Evolutionary conservation across 208 protist species (phyloP).

Genomic region (Acanthamoeba sp.): DNA sequence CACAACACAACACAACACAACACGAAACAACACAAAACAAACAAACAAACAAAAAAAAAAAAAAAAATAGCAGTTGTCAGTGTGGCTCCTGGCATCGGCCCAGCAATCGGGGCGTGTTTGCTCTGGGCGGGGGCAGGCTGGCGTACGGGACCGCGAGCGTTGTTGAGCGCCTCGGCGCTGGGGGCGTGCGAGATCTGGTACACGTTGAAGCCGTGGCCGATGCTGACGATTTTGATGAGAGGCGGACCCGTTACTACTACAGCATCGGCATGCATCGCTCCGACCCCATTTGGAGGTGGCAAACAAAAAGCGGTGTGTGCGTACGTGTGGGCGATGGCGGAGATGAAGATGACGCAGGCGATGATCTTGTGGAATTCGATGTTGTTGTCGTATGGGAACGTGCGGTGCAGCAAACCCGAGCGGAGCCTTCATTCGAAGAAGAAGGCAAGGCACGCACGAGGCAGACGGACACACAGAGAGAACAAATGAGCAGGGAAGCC

Average conservation of each 20-base stretch:
- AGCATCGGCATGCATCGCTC: neutral
- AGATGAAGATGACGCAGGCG: conserved; percentile 82
- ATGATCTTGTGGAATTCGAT: conserved; percentile 86
- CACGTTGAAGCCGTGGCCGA: conserved; percentile 16
- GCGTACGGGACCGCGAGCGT: conserved; percentile 11
- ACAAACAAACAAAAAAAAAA: too few species aligned
- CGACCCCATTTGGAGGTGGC: too few species aligned
- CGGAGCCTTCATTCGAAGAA: conserved; percentile 27
- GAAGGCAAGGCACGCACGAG: too few species aligned
- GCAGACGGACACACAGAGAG: too few species aligned
- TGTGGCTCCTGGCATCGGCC: too few species aligned
- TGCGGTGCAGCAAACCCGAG: conserved; percentile 76
- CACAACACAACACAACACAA: too few species aligned
- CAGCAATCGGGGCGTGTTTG: too few species aligned
- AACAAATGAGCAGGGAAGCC: too few species aligned
- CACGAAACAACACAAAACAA: too few species aligned
- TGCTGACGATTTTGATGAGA: neutral
- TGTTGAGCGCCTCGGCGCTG: conserved; percentile 75
- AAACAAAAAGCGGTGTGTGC: neutral
- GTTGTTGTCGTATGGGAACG: conserved; percentile 87
- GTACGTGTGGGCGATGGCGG: conserved; percentile 81
- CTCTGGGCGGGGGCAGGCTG: too few species aligned
- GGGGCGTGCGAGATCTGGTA: neutral
- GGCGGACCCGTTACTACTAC: neutral
- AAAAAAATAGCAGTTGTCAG: too few species aligned